Percentiles rank a stretch among this genome's conserved stretches.
phyloP scores from a whole-genome alignment of 352 stramenopile species.

The Aphanomyces euteiches region DNA sequence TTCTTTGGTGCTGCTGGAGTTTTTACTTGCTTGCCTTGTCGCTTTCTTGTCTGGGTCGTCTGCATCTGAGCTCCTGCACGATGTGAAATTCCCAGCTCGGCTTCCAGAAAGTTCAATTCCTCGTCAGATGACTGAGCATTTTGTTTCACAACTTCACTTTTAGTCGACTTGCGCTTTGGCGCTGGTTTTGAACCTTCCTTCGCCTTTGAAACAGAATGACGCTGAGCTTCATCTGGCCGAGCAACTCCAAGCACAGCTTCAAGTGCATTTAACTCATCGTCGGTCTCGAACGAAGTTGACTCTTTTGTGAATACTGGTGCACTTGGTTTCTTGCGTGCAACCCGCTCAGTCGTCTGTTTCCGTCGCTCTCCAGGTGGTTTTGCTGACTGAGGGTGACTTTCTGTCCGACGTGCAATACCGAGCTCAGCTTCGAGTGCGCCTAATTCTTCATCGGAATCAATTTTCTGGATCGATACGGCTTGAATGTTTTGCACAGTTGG shows the following conservation, averaged over 20 bases:
- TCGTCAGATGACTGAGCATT: background rate
- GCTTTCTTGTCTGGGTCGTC: background rate
- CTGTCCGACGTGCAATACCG: too few relatives aligned
- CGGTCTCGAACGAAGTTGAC: background rate
- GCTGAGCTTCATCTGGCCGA: background rate
- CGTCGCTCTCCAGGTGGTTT: too few relatives aligned
- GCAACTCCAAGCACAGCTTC: background rate
- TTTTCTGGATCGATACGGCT: background rate
- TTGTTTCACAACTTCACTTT: background rate
- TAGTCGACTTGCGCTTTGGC: background rate
- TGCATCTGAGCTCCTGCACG: background rate
- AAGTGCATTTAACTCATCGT: slow-evolving; percentile 1
- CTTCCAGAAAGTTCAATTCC: slow-evolving; percentile 4
- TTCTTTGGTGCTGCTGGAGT: background rate
- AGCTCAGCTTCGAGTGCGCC: background rate
- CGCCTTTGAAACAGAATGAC: background rate
- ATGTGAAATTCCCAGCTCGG: slow-evolving; percentile 3
- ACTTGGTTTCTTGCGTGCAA: background rate
- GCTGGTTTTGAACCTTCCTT: background rate
- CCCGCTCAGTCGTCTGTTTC: too few relatives aligned
- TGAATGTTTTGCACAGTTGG: background rate
- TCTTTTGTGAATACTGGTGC: background rate
- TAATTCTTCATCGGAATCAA: background rate
- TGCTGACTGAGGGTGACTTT: too few relatives aligned
- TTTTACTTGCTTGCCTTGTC: background rate